Base-by-base conservation (phyloP, 2,329 filamentous ascomycete species). In the Emericellopsis atlantica region DNA sequence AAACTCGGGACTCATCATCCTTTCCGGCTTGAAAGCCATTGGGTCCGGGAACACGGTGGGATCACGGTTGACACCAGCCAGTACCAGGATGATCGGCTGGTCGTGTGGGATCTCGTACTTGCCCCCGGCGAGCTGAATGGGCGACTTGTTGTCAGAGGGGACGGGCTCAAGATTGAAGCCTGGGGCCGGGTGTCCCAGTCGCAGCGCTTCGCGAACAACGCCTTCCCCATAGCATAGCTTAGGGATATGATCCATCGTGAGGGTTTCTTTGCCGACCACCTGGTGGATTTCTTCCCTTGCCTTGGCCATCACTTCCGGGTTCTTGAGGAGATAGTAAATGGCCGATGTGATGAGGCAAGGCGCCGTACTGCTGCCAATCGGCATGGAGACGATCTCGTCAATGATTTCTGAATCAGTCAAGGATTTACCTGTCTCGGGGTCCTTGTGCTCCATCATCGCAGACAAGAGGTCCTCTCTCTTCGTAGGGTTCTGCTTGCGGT, bases 301-400 rank as follows among this genome's bases (percentile, higher is more conserved):
- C 31, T 57, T 60, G 26, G 54, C 49, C n/a, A 75, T 56, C 1
- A 59, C 63, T 0, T 60, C 53, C 0, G 72, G 72, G 50, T 72
- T 71, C 54, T 68, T 66, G 2, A 70, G 46, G 3, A 79, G 59
- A 39, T 71, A 65, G 47, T 70, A 67, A 44, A 77, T 67, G 8
- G 61, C 58, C 7, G 57, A 62, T 45, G 56, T 61, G 45, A 71
- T 51, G 49, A 62, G 57, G 44, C 64, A 67, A 2, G 67, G 67
- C 4, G 67, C 64, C 0, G 69, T 72, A 51, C 62, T 67, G 54
- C 62, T 69, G 4, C 71, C 74, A 40, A 78, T 77, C 33, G 81
- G 70, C 64, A 84, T 81, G 3, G 72, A 72, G 40, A 83, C 73
- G 48, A 85, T 76, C 54, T 85, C 80, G 55, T 83, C 76, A 37